phyloP scores from a whole-genome alignment of 2,329 filamentous ascomycete genomes.

The Ophiostoma populinum region DNA sequence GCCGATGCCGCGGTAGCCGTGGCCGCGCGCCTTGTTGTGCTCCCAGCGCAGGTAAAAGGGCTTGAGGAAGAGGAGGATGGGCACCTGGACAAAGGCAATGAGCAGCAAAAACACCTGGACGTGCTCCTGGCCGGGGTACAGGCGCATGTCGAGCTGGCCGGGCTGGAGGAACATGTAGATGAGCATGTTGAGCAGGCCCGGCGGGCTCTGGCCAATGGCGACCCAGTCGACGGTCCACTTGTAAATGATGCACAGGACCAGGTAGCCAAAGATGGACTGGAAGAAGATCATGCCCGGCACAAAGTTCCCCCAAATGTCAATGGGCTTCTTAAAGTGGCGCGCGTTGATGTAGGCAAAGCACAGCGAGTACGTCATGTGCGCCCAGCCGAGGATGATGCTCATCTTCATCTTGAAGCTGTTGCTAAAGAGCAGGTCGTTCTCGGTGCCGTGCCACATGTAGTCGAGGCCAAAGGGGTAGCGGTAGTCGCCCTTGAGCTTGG shows the following conservation, averaged over 20 bases:
- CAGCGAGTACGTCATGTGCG: conserved; percentile 96
- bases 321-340: conserved; percentile 80
- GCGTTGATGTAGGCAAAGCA: conserved; percentile 88
- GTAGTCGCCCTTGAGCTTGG: conserved; percentile 51
- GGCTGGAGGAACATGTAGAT: conserved; percentile 99
- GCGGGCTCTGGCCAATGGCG: conserved; percentile 48
- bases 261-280: conserved; percentile 95
- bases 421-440: conserved; percentile 86
- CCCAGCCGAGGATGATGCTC: conserved; percentile 93
- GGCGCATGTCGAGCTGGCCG: conserved; percentile 50
- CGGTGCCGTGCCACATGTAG: conserved; percentile 89
- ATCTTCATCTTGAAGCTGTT: conserved; percentile 99
- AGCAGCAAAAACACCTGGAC: conserved; percentile 69
- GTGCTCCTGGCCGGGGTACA: conserved; percentile 61
- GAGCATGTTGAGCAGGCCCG: conserved; percentile 91
- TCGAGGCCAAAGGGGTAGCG: conserved; percentile 93
- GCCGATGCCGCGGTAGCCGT: conserved; percentile 85
- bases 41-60: conserved; percentile 89
- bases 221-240: conserved; percentile 92
- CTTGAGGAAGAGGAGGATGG: conserved; percentile 83
- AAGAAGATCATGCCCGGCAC: conserved; percentile 98
- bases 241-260: conserved; percentile 86
- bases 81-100: conserved; percentile 72
- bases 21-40: conserved; percentile 71
- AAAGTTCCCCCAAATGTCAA: conserved; percentile 97